phyloP scores from a whole-genome alignment of 306 rosid genomes.

The Casuarina cunninghamiana region DNA sequence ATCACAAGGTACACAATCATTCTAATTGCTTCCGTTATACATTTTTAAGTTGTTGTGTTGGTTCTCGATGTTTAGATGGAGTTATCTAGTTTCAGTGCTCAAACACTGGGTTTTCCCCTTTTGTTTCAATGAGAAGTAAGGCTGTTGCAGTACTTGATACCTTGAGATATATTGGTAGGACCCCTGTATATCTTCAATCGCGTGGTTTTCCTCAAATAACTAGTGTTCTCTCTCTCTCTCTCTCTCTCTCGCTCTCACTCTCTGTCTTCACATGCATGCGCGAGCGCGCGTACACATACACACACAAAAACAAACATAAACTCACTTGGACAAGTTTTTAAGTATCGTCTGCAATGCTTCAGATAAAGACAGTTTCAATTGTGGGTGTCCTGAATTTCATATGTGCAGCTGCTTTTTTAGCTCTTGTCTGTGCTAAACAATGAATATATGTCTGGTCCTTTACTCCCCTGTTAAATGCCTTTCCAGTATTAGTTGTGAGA shows the following conservation, averaged over 20 bases:
- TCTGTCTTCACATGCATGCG: no score
- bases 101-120: not conserved
- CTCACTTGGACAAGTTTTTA: not conserved
- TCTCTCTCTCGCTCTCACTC: not conserved
- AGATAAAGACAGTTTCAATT: not conserved
- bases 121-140: not conserved
- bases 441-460: not conserved
- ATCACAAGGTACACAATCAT: conserved; percentile 50
- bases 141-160: not conserved
- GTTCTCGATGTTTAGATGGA: not conserved
- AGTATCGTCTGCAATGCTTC: not conserved
- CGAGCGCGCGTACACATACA: no score
- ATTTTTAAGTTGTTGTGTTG: conserved; percentile 5
- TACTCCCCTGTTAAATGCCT: not conserved
- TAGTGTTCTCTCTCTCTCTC: not conserved
- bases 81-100: not conserved
- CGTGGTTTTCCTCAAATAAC: not conserved
- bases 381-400: not conserved
- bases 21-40: conserved; percentile 17
- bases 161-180: conserved; percentile 2
- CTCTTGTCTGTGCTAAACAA: not conserved
- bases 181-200: not conserved
- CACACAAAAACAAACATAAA: not conserved
- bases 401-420: not conserved
- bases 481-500: not conserved